Conservation (phyloP, 805 yeast genomes). For the Hanseniaspora valbyensis region DNA sequence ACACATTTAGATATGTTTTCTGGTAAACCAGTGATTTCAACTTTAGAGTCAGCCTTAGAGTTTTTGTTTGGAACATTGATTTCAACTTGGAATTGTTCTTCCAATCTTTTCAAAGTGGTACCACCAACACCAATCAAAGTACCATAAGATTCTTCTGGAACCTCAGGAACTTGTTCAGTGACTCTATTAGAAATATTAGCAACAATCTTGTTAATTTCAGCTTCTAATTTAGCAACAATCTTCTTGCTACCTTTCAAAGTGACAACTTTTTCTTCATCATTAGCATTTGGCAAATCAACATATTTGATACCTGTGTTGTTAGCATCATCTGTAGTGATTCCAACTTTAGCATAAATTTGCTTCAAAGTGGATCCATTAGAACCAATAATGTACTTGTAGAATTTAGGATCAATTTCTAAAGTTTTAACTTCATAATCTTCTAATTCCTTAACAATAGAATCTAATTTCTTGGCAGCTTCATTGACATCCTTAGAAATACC, state of each 20-base stretch:
- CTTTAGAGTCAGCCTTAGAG: conserved; percentile 33
- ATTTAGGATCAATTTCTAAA: conserved; percentile 59
- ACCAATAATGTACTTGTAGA: conserved; percentile 69
- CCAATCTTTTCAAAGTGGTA: conserved; percentile 55
- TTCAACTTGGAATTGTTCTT: conserved; percentile 53
- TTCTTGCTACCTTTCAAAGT: conserved; percentile 63
- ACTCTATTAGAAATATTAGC: conserved; percentile 50
- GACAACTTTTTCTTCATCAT: conserved; percentile 43
- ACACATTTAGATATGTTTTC: conserved; percentile 55
- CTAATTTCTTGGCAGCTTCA: conserved; percentile 55
- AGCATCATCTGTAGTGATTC: conserved; percentile 44
- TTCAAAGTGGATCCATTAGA: conserved; percentile 62
- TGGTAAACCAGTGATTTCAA: conserved; percentile 55
- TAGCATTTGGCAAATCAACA: conserved; percentile 53
- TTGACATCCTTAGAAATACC: conserved; percentile 71
- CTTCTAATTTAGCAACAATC: conserved; percentile 58
- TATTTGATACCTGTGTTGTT: conserved; percentile 18
- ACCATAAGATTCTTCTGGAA: conserved; percentile 66
- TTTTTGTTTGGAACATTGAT: conserved; percentile 54
- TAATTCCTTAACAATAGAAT: conserved; percentile 50
- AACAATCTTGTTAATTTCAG: conserved; percentile 52
- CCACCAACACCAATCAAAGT: conserved; percentile 77
- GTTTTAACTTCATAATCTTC: conserved; percentile 49
- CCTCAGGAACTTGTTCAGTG: conserved; percentile 37
- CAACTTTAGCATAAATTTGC: conserved; percentile 67